These are phyloP conservation scores for Blumeria hordei DNA, from an alignment of 2,329 filamentous ascomycete species.

Conservation along the genomic window DNA sequence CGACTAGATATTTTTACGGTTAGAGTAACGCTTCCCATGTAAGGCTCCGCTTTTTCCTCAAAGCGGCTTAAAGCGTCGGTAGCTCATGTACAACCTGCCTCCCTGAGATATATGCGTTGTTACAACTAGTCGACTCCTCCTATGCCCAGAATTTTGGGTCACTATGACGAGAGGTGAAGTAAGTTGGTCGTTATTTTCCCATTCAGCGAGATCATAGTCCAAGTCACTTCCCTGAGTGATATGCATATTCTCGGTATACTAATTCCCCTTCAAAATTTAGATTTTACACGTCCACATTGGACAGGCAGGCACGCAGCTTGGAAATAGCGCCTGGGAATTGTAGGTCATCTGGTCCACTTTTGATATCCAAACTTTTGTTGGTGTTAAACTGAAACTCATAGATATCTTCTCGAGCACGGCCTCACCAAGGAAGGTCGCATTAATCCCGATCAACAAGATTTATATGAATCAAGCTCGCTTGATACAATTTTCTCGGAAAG, in stretches of 20 bases:
- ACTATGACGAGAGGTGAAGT: conserved; percentile 13
- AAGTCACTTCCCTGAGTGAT: background rate
- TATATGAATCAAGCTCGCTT: conserved; percentile 29
- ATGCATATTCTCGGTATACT: background rate
- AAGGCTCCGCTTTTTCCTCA: too few relatives aligned
- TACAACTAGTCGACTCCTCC: too few relatives aligned
- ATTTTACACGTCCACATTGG: conserved; percentile 44
- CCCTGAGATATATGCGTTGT: too few relatives aligned
- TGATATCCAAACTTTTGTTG: background rate
- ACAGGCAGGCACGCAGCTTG: conserved; percentile 42
- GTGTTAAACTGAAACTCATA: conserved; percentile 12
- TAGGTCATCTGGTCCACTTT: conserved; percentile 18
- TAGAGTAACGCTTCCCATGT: too few relatives aligned
- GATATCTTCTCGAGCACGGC: conserved; percentile 42
- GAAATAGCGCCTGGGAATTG: conserved; percentile 47
- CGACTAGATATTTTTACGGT: too few relatives aligned
- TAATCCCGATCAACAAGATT: conserved; percentile 27
- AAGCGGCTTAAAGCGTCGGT: too few relatives aligned
- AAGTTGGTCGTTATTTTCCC: conserved; percentile 2
- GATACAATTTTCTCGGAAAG: conserved; percentile 37
- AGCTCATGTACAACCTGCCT: too few relatives aligned
- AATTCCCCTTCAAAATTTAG: conserved; percentile 16
- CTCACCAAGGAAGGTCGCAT: conserved; percentile 33
- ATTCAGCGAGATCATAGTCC: background rate
- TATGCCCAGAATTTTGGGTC: background rate